A percentile compares a stretch with the other conserved stretches of the same genome.
Conservation (phyloP, 2,329 filamentous ascomycete genomes). For the Penicillium sclerotiorum region DNA sequence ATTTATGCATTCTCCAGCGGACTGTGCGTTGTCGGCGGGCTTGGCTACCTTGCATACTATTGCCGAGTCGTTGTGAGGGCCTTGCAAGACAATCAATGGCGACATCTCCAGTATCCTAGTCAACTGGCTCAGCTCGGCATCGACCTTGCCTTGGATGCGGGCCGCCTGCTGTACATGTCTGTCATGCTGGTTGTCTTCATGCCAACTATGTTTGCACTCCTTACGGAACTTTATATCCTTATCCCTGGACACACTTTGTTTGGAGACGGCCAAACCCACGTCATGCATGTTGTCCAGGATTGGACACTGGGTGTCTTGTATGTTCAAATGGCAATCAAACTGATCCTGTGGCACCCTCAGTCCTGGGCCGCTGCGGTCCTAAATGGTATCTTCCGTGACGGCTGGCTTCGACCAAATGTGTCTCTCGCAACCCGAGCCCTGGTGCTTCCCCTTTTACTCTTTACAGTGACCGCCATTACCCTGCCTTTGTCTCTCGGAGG, state of each 20-base stretch:
- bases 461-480: conserved; percentile 65
- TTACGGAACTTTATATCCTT: conserved; percentile 86
- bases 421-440: conserved; percentile 81
- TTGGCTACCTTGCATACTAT: conserved; percentile 64
- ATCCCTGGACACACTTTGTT: conserved; percentile 84
- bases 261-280: conserved; percentile 36
- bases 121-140: conserved; percentile 28
- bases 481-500: conserved; percentile 65
- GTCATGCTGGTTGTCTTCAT: conserved; percentile 74
- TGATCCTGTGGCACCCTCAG: conserved; percentile 68
- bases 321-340: conserved; percentile 73
- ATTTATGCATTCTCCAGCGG: conserved; percentile 95
- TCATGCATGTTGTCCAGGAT: conserved; percentile 82
- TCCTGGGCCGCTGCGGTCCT: conserved; percentile 75
- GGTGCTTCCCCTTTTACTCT: conserved; percentile 70
- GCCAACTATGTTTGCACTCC: conserved; percentile 74
- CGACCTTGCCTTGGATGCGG: conserved; percentile 33
- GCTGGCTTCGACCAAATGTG: conserved; percentile 78
- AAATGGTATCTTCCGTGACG: conserved; percentile 70
- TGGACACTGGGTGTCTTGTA: conserved; percentile 95
- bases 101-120: conserved; percentile 34
- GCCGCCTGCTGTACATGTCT: conserved; percentile 74
- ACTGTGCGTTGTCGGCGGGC: conserved; percentile 74
- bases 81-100: conserved; percentile 27
- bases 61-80: conserved; percentile 27